Evolutionary conservation across 2,329 filamentous ascomycete species (phyloP).

Genomic region (Botrytis cinerea): DNA sequence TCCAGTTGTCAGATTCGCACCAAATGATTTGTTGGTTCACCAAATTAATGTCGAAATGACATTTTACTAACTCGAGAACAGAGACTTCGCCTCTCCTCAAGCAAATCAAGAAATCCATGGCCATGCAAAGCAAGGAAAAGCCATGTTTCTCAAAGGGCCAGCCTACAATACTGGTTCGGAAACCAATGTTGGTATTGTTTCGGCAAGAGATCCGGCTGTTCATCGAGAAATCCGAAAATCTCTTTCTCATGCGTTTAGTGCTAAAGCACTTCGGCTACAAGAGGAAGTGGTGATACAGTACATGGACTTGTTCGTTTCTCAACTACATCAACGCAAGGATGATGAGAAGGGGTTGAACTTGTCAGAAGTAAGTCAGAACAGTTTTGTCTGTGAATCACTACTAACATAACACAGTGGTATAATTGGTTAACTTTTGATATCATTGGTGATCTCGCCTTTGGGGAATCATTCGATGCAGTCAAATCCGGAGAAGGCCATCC

Average conservation of each 20-base stretch:
- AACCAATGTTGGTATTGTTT: conserved; percentile 15
- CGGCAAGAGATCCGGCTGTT: conserved; percentile 22
- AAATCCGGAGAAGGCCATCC: conserved; percentile 19
- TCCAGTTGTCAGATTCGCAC: conserved; percentile 9
- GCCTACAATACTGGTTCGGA: conserved; percentile 16
- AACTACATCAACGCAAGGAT: not conserved
- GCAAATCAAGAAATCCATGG: conserved; percentile 23
- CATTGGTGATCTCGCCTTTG: conserved; percentile 31
- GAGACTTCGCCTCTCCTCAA: conserved; percentile 18
- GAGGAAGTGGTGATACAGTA: conserved; percentile 32
- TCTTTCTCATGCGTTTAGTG: conserved; percentile 40
- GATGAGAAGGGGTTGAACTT: conserved; percentile 17
- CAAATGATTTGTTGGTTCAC: conserved; percentile 13
- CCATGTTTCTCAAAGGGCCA: conserved; percentile 7
- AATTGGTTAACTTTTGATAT: conserved; percentile 31
- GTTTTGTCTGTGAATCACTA: not conserved
- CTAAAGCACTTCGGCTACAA: conserved; percentile 40
- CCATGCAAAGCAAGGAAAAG: conserved; percentile 17
- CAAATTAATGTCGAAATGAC: not conserved
- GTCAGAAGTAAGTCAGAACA: conserved; percentile 5
- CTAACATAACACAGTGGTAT: conserved; percentile 26
- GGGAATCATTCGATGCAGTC: conserved; percentile 27
- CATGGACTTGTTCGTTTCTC: conserved; percentile 21
- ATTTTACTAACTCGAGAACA: not conserved
- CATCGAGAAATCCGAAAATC: conserved; percentile 27